Percentiles rank a stretch among this genome's conserved stretches.
These are phyloP conservation scores for Musa beccarii DNA, from an alignment of 176 grass and related monocot genomes.

Conservation along the genomic window DNA sequence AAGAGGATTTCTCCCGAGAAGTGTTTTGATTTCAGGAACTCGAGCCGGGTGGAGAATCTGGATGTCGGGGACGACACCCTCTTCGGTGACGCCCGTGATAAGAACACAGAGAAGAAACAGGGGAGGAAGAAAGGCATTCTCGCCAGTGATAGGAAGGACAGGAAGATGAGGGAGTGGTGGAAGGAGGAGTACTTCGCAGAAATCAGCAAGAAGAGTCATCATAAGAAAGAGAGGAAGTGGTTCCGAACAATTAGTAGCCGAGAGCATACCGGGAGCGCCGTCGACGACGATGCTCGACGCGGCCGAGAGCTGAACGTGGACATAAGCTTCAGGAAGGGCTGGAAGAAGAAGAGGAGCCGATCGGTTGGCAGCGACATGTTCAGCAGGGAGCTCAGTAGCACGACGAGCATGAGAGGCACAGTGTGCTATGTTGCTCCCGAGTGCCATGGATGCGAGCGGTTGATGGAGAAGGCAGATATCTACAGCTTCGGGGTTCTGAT, in stretches of 20 bases:
- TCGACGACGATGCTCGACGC: background rate
- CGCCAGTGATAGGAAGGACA: slow-evolving; percentile 24
- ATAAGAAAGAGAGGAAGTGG: slow-evolving; percentile 36
- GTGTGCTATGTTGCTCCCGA: slow-evolving; percentile 74
- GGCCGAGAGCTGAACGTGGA: slow-evolving; percentile 20
- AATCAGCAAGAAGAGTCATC: slow-evolving; percentile 48
- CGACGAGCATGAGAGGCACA: slow-evolving; percentile 76
- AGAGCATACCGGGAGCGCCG: background rate
- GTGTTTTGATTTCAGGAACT: background rate
- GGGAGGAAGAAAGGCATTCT: slow-evolving; percentile 2
- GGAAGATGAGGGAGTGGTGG: slow-evolving; percentile 75
- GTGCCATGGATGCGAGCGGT: slow-evolving; percentile 22
- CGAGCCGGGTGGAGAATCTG: background rate
- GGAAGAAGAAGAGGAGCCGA: slow-evolving; percentile 44
- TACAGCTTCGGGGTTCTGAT: slow-evolving; percentile 54
- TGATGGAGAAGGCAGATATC: slow-evolving; percentile 39
- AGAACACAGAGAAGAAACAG: slow-evolving; percentile 28
- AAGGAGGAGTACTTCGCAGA: slow-evolving; percentile 81
- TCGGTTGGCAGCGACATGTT: slow-evolving; percentile 45
- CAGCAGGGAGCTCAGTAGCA: slow-evolving; percentile 60
- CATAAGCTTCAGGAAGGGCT: slow-evolving; percentile 25
- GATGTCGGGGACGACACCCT: slow-evolving; percentile 4
- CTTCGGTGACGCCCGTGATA: slow-evolving; percentile 9
- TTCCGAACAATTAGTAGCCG: slow-evolving; percentile 35
- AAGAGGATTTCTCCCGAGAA: slow-evolving; percentile 2